Evolutionary conservation across 371 early-diverging fungal genomes (phyloP).

Genomic region (Blakeslea trispora): DNA sequence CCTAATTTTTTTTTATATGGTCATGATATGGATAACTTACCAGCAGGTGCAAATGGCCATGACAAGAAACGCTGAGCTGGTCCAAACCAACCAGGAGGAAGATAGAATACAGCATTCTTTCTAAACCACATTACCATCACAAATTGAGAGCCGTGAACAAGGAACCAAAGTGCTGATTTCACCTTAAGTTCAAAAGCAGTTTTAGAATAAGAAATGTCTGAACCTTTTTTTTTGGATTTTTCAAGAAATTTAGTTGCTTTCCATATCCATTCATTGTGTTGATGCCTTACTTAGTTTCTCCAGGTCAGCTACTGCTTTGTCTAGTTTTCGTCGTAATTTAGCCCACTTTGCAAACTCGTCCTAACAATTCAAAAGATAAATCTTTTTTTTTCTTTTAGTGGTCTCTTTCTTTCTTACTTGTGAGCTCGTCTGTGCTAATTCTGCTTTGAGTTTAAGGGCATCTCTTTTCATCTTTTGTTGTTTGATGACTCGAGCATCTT

Average conservation of each 20-base stretch:
- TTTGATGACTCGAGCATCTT: slow-evolving; percentile 48
- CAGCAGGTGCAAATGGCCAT: slow-evolving; percentile 81
- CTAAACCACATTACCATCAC: slow-evolving; percentile 70
- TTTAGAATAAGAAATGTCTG: slow-evolving; percentile 64
- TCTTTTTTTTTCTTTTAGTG: background rate
- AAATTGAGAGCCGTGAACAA: slow-evolving; percentile 73
- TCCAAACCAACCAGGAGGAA: slow-evolving; percentile 85
- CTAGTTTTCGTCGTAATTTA: slow-evolving; percentile 83
- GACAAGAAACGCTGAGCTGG: slow-evolving; percentile 72
- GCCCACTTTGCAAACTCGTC: slow-evolving; percentile 97
- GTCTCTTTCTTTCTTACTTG: slow-evolving; percentile 51
- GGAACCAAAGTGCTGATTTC: slow-evolving; percentile 70
- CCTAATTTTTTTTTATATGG: no score
- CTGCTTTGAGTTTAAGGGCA: slow-evolving; percentile 57
- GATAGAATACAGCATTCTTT: slow-evolving; percentile 75
- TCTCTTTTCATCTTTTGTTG: slow-evolving; percentile 62
- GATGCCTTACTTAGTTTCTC: slow-evolving; percentile 60
- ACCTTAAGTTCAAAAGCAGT: slow-evolving; percentile 80
- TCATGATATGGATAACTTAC: slow-evolving; percentile 49
- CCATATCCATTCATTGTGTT: background rate
- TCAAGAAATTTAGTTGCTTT: background rate
- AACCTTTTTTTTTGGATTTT: slow-evolving; percentile 45
- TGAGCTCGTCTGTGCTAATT: slow-evolving; percentile 65
- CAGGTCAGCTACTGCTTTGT: slow-evolving; percentile 64
- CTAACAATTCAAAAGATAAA: slow-evolving; percentile 30